phyloP scores from a whole-genome alignment of 2,329 filamentous ascomycete species.

The Ceratocystis albifundus region DNA sequence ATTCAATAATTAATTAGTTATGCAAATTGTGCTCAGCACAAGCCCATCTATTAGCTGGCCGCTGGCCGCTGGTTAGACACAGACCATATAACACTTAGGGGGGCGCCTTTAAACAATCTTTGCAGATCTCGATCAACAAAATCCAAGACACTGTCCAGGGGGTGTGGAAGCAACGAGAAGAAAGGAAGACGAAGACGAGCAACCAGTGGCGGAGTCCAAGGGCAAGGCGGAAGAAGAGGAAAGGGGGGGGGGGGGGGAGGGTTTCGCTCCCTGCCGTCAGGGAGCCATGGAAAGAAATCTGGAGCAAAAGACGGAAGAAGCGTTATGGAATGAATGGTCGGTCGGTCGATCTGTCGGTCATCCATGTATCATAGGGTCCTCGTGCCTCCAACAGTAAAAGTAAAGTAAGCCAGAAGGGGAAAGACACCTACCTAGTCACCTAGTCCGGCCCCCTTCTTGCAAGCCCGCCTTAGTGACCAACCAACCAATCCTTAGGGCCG shows the following conservation, averaged over 20 bases:
- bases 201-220: background rate
- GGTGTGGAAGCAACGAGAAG: background rate
- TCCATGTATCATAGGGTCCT: background rate
- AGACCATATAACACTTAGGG: constrained; percentile 5
- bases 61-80: background rate
- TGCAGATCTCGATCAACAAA: constrained; percentile 10
- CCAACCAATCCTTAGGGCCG: background rate
- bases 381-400: background rate
- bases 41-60: background rate
- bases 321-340: background rate
- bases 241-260: too few relatives aligned
- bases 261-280: background rate
- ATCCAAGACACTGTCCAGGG: constrained; percentile 1
- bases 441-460: background rate
- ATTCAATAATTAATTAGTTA: too few relatives aligned
- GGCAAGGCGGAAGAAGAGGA: background rate
- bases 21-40: background rate
- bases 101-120: background rate
- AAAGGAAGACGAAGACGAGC: background rate
- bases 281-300: too few relatives aligned
- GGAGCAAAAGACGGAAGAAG: background rate
- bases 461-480: background rate
- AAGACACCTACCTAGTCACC: background rate
- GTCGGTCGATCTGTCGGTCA: too few relatives aligned
- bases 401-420: background rate